Conservation (phyloP, 1,139 yeast genomes). For the Suhomyces anneliseae region DNA sequence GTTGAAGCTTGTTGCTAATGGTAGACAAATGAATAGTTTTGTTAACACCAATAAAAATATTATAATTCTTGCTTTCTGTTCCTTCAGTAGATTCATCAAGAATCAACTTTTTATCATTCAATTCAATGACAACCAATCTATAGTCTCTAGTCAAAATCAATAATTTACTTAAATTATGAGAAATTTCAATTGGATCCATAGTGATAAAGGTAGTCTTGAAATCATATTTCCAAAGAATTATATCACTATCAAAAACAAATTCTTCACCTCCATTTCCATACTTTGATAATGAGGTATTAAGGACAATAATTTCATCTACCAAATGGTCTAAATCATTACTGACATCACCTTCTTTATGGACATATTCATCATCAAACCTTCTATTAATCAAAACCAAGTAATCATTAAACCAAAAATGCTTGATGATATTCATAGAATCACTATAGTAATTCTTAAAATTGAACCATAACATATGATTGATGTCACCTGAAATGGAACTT, state of each 20-base stretch:
- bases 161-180: slow-evolving; percentile 20
- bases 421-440: slow-evolving; percentile 35
- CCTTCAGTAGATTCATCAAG: slow-evolving; percentile 8
- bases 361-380: slow-evolving; percentile 22
- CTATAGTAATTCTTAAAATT: slow-evolving; percentile 36
- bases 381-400: slow-evolving; percentile 39
- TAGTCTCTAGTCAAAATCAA: slow-evolving; percentile 33
- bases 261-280: slow-evolving; percentile 35
- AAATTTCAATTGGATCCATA: slow-evolving; percentile 21
- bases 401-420: slow-evolving; percentile 39
- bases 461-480: slow-evolving; percentile 44
- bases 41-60: slow-evolving; percentile 32
- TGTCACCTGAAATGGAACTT: slow-evolving; percentile 21
- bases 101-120: slow-evolving; percentile 16
- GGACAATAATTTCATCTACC: slow-evolving; percentile 40
- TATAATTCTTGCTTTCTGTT: slow-evolving; percentile 19
- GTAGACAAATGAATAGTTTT: slow-evolving; percentile 40
- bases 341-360: slow-evolving; percentile 9
- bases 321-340: slow-evolving; percentile 37
- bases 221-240: slow-evolving; percentile 42
- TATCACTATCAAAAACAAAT: slow-evolving; percentile 40
- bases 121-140: slow-evolving; percentile 34
- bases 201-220: slow-evolving; percentile 31
- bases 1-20: slow-evolving; percentile 27
- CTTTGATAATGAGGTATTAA: slow-evolving; percentile 34